Evolutionary conservation across 2,329 filamentous ascomycete species (phyloP).

Genomic region (Aspergillus pseudoglaucus): DNA sequence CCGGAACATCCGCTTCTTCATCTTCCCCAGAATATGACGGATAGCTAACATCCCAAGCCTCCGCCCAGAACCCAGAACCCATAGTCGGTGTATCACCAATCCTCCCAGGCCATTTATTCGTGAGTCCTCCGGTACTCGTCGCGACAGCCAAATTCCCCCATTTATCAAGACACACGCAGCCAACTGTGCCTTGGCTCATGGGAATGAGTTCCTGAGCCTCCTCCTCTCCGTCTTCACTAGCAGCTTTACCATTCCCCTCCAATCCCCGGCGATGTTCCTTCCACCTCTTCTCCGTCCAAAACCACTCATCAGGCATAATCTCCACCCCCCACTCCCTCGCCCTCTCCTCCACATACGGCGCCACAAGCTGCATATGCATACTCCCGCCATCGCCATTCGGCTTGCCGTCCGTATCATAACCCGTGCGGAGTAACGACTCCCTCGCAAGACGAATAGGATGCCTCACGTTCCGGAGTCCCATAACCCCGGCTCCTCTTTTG

Average conservation of each 20-base stretch:
- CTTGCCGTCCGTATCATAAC: conserved; percentile 53
- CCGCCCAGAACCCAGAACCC: conserved; percentile 85
- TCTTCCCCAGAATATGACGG: neutral
- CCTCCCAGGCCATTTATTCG: conserved; percentile 79
- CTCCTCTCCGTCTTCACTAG: neutral
- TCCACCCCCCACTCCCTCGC: conserved; percentile 59
- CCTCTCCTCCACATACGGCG: conserved; percentile 61
- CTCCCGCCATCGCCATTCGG: conserved; percentile 30
- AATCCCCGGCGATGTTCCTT: conserved; percentile 65
- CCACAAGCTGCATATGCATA: conserved; percentile 62
- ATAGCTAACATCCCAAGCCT: conserved; percentile 57
- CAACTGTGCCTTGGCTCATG: conserved; percentile 77
- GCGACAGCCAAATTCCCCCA: conserved; percentile 65
- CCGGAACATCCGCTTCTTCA: too few species aligned
- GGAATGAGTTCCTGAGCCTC: conserved; percentile 8
- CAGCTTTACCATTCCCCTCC: conserved; percentile 19
- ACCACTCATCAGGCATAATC: conserved; percentile 64
- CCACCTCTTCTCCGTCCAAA: conserved; percentile 72
- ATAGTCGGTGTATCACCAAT: conserved; percentile 81
- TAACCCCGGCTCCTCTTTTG: conserved; percentile 73
- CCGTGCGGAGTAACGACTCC: conserved; percentile 55
- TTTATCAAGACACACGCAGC: conserved; percentile 73
- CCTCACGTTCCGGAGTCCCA: conserved; percentile 65
- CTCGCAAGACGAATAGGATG: conserved; percentile 72
- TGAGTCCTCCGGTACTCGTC: conserved; percentile 68